These are phyloP conservation scores for Paspalum notatum DNA, from an alignment of 176 grass and related monocot species.

Conservation along the genomic window DNA sequence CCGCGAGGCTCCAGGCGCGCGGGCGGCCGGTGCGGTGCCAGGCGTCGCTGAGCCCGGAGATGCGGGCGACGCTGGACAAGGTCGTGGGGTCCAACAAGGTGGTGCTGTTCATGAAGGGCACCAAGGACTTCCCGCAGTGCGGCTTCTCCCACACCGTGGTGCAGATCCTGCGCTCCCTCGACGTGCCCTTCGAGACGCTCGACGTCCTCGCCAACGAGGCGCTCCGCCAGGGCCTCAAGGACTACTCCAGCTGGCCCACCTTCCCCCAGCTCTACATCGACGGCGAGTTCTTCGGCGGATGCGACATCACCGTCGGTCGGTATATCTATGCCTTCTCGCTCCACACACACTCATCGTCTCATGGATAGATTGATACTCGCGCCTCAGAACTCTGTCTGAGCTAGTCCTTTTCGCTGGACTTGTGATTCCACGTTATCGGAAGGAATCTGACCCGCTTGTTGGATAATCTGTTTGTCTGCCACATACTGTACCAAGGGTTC, in stretches of 20 bases:
- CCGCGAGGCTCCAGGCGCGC: neutral
- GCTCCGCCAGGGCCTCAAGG: slow-evolving; percentile 86
- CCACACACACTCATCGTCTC: neutral
- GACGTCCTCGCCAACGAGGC: slow-evolving; percentile 87
- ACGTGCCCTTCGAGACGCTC: slow-evolving; percentile 90
- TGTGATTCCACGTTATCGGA: neutral
- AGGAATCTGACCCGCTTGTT: neutral
- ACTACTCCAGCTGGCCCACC: slow-evolving; percentile 97
- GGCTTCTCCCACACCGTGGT: slow-evolving; percentile 94
- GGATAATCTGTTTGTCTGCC: neutral
- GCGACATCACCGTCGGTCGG: slow-evolving; percentile 81
- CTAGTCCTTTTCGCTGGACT: neutral
- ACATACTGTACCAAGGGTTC: too few relatives aligned
- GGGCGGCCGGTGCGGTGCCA: slow-evolving; percentile 57
- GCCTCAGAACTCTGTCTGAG: neutral
- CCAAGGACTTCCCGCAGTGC: slow-evolving; percentile 95
- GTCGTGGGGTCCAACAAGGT: slow-evolving; percentile 80
- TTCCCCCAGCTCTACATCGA: slow-evolving; percentile 97
- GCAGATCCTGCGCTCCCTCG: slow-evolving; percentile 83
- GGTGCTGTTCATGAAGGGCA: slow-evolving; percentile 95
- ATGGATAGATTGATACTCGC: neutral
- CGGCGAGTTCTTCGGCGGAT: slow-evolving; percentile 95
- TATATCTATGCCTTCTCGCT: neutral
- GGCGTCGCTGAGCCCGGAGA: slow-evolving; percentile 55
- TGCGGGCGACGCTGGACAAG: slow-evolving; percentile 82